A percentile compares a stretch with the other conserved stretches of the same genome.
phyloP scores from a whole-genome alignment of 768 basidiomycete genomes.

The Pisolithus orientalis region DNA sequence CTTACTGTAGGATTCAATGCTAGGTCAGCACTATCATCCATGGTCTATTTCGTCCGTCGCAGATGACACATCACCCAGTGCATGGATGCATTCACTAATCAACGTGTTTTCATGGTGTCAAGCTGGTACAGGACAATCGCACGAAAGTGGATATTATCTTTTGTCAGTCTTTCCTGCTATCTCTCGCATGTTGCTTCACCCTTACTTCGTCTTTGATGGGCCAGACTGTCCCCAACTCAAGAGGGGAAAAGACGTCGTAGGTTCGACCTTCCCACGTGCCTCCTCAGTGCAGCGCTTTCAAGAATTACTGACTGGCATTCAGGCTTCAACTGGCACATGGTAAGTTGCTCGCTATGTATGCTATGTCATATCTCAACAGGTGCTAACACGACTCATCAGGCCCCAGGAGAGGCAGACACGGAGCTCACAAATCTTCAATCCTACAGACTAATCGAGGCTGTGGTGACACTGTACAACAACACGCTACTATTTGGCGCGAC shows the following conservation, averaged over 20 bases:
- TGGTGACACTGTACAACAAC: not conserved
- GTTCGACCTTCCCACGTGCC: constrained; percentile 5
- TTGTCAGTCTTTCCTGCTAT: too few species aligned
- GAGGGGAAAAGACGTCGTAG: constrained; percentile 27
- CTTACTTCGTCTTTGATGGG: constrained; percentile 38
- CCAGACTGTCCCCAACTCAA: constrained; percentile 37
- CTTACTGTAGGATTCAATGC: not conserved
- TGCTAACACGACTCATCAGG: not conserved
- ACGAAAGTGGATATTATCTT: too few species aligned
- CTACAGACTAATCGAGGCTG: not conserved
- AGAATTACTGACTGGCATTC: too few species aligned
- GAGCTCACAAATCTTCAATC: constrained; percentile 2
- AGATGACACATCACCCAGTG: constrained; percentile 16
- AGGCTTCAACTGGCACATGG: too few species aligned
- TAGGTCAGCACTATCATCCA: not conserved
- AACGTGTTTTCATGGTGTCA: too few species aligned
- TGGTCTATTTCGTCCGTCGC: not conserved
- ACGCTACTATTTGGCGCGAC: not conserved
- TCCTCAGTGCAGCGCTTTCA: constrained; percentile 6
- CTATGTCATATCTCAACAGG: constrained; percentile 5
- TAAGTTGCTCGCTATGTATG: too few species aligned
- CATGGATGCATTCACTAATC: too few species aligned
- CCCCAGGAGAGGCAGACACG: constrained; percentile 3
- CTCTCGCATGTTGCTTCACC: too few species aligned
- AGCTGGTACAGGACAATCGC: too few species aligned